These are phyloP conservation scores for Aspergillus unguis DNA, from an alignment of 2,329 filamentous ascomycete genomes.

Conservation along the genomic window DNA sequence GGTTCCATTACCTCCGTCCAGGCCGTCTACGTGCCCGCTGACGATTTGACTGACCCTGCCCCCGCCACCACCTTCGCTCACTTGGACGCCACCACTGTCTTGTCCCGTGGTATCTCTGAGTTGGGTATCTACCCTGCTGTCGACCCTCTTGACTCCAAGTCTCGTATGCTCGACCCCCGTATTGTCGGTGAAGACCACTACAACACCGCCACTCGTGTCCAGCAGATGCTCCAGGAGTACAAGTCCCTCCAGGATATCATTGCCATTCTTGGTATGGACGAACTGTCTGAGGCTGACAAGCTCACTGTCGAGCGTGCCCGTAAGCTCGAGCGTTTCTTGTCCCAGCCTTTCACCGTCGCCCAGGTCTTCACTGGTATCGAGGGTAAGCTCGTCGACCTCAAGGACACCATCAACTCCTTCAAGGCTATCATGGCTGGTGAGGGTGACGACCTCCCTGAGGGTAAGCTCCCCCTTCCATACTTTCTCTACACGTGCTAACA, in stretches of 20 bases:
- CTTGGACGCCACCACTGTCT: slow-evolving; percentile 99
- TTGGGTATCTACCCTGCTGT: slow-evolving; percentile 99
- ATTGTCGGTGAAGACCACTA: slow-evolving; percentile 98
- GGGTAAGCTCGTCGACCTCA: slow-evolving; percentile 94
- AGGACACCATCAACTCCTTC: slow-evolving; percentile 97
- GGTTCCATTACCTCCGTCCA: slow-evolving; percentile 99
- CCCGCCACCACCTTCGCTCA: slow-evolving; percentile 99
- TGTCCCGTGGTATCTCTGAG: slow-evolving; percentile 99
- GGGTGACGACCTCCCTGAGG: slow-evolving; percentile 92
- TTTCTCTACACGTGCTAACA: slow-evolving; percentile 8
- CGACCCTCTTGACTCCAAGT: slow-evolving; percentile 99
- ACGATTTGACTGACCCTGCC: slow-evolving; percentile 99
- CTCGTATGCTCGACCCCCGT: slow-evolving; percentile 98
- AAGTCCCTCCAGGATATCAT: slow-evolving; percentile 99
- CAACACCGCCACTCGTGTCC: slow-evolving; percentile 86
- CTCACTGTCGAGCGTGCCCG: slow-evolving; percentile 99
- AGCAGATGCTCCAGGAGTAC: slow-evolving; percentile 99
- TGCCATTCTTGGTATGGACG: slow-evolving; percentile 99
- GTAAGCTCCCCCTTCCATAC: slow-evolving; percentile 48
- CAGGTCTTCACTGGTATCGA: slow-evolving; percentile 75
- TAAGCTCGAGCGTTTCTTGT: slow-evolving; percentile 99
- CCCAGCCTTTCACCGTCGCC: slow-evolving; percentile 93
- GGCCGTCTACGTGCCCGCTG: slow-evolving; percentile 99
- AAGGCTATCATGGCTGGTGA: slow-evolving; percentile 95
- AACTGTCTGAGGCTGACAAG: slow-evolving; percentile 98